Evolutionary conservation across 1,139 yeast genomes (phyloP).

Genomic region (Trichomonascaceae sp.): DNA sequence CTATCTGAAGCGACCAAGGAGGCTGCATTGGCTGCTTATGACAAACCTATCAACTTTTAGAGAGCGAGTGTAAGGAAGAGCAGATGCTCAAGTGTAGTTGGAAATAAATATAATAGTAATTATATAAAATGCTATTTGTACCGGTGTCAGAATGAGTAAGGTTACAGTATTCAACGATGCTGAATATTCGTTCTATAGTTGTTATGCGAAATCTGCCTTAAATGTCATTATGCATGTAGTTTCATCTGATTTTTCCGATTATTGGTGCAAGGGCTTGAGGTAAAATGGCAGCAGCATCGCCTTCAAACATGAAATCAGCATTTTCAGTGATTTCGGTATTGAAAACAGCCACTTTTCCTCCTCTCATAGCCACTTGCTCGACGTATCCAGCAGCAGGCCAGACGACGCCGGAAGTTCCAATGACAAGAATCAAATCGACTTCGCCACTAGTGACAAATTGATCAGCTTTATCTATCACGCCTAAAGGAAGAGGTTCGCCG

Average conservation of each 20-base stretch:
- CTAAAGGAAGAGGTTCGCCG: slow-evolving; percentile 74
- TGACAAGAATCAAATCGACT: slow-evolving; percentile 70
- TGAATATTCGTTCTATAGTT: too few species aligned
- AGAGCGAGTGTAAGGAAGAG: slow-evolving; percentile 19
- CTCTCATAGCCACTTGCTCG: slow-evolving; percentile 61
- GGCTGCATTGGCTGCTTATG: slow-evolving; percentile 91
- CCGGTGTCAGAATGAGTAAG: neutral
- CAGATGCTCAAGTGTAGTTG: slow-evolving; percentile 3
- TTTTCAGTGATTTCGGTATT: slow-evolving; percentile 48
- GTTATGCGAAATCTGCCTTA: too few species aligned
- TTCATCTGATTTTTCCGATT: slow-evolving; percentile 23
- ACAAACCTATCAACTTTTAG: slow-evolving; percentile 80
- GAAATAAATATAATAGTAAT: slow-evolving; percentile 3
- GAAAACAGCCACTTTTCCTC: slow-evolving; percentile 81
- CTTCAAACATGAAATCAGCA: slow-evolving; percentile 63
- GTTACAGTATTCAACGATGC: neutral
- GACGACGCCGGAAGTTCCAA: slow-evolving; percentile 79
- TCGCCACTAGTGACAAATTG: slow-evolving; percentile 52
- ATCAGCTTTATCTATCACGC: slow-evolving; percentile 59
- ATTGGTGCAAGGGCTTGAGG: slow-evolving; percentile 58
- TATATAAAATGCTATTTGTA: neutral
- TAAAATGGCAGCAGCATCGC: slow-evolving; percentile 70
- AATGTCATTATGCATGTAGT: neutral
- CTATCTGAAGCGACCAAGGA: slow-evolving; percentile 97
- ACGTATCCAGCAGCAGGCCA: slow-evolving; percentile 93